Evolutionary conservation across 768 basidiomycete genomes (phyloP).

Genomic region (Macrolepiota fuliginosa): DNA sequence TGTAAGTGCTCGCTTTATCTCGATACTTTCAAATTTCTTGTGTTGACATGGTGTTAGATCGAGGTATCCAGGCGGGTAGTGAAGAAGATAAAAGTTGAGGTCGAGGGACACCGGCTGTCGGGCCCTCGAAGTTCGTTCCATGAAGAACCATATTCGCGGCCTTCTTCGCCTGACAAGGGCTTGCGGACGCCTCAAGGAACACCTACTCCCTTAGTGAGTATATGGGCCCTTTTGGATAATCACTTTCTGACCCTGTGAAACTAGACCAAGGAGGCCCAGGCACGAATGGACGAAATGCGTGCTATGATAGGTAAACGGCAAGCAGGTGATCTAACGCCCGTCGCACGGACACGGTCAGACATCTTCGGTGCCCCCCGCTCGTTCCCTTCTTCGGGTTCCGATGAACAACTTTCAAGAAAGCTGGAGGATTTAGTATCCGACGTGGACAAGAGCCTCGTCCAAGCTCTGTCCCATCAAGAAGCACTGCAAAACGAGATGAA

Average conservation of each 20-base stretch:
- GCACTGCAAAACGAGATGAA: slow-evolving; percentile 50
- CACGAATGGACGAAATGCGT: slow-evolving; percentile 82
- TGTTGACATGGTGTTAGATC: slow-evolving; percentile 43
- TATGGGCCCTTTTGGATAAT: not conserved
- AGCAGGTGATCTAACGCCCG: slow-evolving; percentile 43
- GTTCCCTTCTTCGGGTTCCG: slow-evolving; percentile 22
- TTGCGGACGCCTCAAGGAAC: slow-evolving; percentile 41
- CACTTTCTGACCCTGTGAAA: not conserved
- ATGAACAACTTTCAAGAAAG: slow-evolving; percentile 34
- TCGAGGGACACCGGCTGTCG: slow-evolving; percentile 41
- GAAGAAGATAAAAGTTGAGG: slow-evolving; percentile 73
- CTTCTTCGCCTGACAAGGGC: slow-evolving; percentile 59
- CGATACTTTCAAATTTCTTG: not conserved
- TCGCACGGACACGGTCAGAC: slow-evolving; percentile 41
- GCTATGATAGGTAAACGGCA: slow-evolving; percentile 64
- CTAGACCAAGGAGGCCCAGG: slow-evolving; percentile 75
- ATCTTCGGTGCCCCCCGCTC: slow-evolving; percentile 30
- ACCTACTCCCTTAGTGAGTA: slow-evolving; percentile 40
- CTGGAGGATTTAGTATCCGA: slow-evolving; percentile 55
- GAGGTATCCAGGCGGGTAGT: slow-evolving; percentile 67
- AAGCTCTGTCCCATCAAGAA: slow-evolving; percentile 53
- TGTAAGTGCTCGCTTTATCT: slow-evolving; percentile 42
- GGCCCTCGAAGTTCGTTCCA: slow-evolving; percentile 15
- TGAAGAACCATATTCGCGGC: slow-evolving; percentile 37
- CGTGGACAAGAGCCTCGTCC: slow-evolving; percentile 53